phyloP scores from a whole-genome alignment of 2,329 filamentous ascomycete genomes.

The Aspergillus aculeatinus region DNA sequence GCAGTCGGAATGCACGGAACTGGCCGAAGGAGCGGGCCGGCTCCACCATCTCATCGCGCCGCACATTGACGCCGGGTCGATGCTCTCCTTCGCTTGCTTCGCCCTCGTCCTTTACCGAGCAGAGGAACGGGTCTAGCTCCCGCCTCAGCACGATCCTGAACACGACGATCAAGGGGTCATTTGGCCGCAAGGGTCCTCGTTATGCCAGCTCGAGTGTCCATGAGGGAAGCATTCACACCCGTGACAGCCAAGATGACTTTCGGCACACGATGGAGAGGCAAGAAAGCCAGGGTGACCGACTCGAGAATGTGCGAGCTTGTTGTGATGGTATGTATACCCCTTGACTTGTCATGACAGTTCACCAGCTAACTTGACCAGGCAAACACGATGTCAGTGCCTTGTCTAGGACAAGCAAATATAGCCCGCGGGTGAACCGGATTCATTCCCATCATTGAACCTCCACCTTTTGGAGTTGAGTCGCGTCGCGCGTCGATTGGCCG shows the following conservation, averaged over 20 bases:
- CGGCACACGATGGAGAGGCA: conserved; percentile 70
- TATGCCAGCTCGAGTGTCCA: conserved; percentile 38
- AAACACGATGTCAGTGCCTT: conserved; percentile 67
- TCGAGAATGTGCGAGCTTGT: conserved; percentile 95
- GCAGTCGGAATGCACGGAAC: conserved; percentile 69
- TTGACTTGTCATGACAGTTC: neutral
- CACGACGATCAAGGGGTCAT: conserved; percentile 50
- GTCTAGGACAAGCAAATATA: conserved; percentile 43
- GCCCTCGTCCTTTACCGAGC: conserved; percentile 32
- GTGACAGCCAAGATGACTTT: conserved; percentile 81
- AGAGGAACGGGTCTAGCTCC: conserved; percentile 46
- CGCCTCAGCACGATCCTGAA: conserved; percentile 51
- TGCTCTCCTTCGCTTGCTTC: conserved; percentile 38
- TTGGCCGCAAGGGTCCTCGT: conserved; percentile 47
- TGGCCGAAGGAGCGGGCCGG: conserved; percentile 56
- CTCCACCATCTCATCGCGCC: conserved; percentile 40
- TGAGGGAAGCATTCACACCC: conserved; percentile 43
- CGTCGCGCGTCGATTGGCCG: conserved; percentile 3
- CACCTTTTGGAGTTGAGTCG: neutral
- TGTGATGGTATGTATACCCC: conserved; percentile 76
- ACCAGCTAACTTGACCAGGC: conserved; percentile 45
- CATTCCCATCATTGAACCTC: conserved; percentile 36
- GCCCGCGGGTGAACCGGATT: conserved; percentile 38
- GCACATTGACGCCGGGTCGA: conserved; percentile 37
- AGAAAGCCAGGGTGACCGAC: conserved; percentile 67